These are phyloP conservation scores for Leccinum imitatum DNA, from an alignment of 768 basidiomycete genomes.

Conservation along the genomic window DNA sequence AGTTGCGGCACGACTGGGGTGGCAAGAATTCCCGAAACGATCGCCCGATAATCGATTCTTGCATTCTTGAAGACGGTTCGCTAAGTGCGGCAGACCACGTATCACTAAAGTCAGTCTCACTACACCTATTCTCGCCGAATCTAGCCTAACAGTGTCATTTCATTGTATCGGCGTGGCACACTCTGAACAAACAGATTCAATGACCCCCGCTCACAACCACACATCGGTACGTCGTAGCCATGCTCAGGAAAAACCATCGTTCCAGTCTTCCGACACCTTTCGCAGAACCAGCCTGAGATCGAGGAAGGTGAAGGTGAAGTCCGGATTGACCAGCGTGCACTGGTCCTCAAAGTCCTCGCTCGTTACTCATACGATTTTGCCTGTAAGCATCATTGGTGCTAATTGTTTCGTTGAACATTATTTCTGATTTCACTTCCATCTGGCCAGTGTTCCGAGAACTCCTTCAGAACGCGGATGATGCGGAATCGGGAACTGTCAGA, in stretches of 20 bases:
- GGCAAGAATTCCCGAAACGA: too few species aligned
- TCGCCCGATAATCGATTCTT: too few species aligned
- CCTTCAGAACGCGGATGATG: background rate
- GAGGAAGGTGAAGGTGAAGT: conserved; percentile 37
- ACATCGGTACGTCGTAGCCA: too few species aligned
- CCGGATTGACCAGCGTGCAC: conserved; percentile 86
- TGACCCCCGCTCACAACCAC: too few species aligned
- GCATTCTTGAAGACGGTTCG: too few species aligned
- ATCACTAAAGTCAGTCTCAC: too few species aligned
- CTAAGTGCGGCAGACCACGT: too few species aligned
- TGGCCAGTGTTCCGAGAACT: conserved; percentile 51
- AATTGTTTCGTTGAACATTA: conserved; percentile 20
- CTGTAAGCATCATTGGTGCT: conserved; percentile 31
- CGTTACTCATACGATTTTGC: conserved; percentile 94
- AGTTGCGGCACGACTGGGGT: too few species aligned
- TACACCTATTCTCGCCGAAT: too few species aligned
- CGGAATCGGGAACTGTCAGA: conserved; percentile 63
- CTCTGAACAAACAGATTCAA: too few species aligned
- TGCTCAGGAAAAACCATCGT: conserved; percentile 53
- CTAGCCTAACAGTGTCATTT: conserved; percentile 28
- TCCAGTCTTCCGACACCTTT: conserved; percentile 68
- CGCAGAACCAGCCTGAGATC: too few species aligned
- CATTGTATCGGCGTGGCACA: too few species aligned
- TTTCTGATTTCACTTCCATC: conserved; percentile 38
- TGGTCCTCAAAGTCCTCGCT: conserved; percentile 93